These are phyloP conservation scores for Helotiales sp. DNA, from an alignment of 2,329 filamentous ascomycete species.

Conservation along the genomic window DNA sequence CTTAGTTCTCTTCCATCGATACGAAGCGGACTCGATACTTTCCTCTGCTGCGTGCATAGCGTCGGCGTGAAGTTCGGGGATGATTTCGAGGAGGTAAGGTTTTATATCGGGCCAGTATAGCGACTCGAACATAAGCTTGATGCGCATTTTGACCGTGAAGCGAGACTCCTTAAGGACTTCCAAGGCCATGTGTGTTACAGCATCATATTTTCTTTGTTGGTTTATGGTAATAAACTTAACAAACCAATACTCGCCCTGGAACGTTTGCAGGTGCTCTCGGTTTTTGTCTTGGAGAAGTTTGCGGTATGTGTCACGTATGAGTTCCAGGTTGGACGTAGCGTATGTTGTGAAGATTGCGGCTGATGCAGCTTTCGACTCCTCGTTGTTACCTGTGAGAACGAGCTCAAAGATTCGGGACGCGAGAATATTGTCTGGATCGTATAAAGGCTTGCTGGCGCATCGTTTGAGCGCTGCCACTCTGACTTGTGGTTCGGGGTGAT, in stretches of 20 bases:
- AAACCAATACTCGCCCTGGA: conserved; percentile 2
- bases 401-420: conserved; percentile 8
- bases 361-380: conserved; percentile 5
- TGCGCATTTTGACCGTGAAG: conserved; percentile 4
- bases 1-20: conserved; percentile 4
- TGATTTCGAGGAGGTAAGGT: conserved; percentile 6
- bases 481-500: conserved; percentile 10
- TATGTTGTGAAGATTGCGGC: conserved; percentile 13
- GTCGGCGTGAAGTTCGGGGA: conserved; percentile 14
- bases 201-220: background rate
- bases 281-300: conserved; percentile 1
- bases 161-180: conserved; percentile 10
- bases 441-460: background rate
- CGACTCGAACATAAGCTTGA: conserved; percentile 9
- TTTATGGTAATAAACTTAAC: background rate
- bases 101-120: conserved; percentile 7
- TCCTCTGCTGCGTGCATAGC: conserved; percentile 1
- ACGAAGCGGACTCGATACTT: background rate
- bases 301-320: conserved; percentile 6
- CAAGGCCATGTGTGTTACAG: background rate
- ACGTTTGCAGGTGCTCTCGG: background rate
- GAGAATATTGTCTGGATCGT: conserved; percentile 7
- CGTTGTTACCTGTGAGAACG: background rate
- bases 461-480: conserved; percentile 8
- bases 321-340: background rate